These are phyloP conservation scores for Pyrenopolyporus hunteri DNA, from an alignment of 495 filamentous ascomycete genomes.

Conservation along the genomic window DNA sequence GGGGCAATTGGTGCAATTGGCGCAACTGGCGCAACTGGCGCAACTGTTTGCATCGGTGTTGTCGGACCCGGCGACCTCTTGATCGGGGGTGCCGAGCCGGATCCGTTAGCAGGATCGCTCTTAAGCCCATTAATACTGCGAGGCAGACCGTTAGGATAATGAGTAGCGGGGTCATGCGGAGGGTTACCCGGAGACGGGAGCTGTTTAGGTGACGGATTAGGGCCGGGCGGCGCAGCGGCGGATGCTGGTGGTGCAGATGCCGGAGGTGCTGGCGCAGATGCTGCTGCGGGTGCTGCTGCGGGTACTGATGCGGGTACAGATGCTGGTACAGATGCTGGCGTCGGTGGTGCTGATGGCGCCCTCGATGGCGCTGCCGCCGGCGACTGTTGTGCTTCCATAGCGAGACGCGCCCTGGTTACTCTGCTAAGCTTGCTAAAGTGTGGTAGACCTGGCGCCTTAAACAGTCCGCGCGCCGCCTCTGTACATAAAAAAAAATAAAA, in stretches of 20 bases:
- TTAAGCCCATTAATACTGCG: constrained; percentile 34
- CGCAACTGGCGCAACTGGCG: not conserved
- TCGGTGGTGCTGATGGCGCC: not conserved
- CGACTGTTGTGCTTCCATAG: constrained; percentile 24
- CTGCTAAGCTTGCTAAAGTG: constrained; percentile 17
- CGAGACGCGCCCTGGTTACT: constrained; percentile 1
- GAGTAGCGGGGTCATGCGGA: constrained; percentile 1
- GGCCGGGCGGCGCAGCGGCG: constrained; percentile 4
- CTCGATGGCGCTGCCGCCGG: not conserved
- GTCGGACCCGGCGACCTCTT: not conserved
- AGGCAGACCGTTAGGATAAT: constrained; percentile 33
- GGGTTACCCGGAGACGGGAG: constrained; percentile 11
- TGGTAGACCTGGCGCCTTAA: constrained; percentile 10
- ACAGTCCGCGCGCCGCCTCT: not conserved
- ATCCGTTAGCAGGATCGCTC: constrained; percentile 3
- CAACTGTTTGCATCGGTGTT: constrained; percentile 14
- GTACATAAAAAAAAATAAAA: not conserved
- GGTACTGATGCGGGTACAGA: not conserved
- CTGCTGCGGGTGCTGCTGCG: constrained; percentile 2
- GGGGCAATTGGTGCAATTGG: not conserved
- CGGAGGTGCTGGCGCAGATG: not conserved
- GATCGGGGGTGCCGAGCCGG: not conserved
- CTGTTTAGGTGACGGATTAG: not conserved
- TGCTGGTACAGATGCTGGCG: not conserved
- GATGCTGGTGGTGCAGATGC: not conserved